phyloP scores from a whole-genome alignment of 2,329 filamentous ascomycete genomes.

The Penicillium crustosum region DNA sequence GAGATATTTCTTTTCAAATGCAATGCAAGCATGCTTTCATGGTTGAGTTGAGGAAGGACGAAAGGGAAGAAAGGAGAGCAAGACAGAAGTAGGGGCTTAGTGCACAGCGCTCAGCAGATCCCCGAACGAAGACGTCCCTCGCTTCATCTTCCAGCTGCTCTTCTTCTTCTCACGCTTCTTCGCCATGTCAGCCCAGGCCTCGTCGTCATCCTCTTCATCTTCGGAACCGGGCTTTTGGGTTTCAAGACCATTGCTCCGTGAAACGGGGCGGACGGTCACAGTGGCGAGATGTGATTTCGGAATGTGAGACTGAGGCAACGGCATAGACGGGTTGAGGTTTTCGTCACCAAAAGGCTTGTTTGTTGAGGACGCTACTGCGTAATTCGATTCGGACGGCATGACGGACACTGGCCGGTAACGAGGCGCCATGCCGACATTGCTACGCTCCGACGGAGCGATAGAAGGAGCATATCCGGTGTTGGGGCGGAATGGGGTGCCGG shows the following conservation, averaged over 20 bases:
- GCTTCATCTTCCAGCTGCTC: constrained; percentile 48
- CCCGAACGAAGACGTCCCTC: constrained; percentile 36
- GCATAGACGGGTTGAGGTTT: constrained; percentile 29
- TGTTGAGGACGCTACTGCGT: constrained; percentile 35
- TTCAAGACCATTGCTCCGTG: constrained; percentile 17
- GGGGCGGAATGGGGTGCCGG: constrained; percentile 29
- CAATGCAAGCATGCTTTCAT: constrained; percentile 10
- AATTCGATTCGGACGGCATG: constrained; percentile 43
- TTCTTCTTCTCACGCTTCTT: constrained; percentile 52
- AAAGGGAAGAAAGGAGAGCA: constrained; percentile 1
- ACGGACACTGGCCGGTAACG: constrained; percentile 88
- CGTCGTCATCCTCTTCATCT: constrained; percentile 49
- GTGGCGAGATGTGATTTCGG: constrained; percentile 31
- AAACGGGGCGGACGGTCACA: constrained; percentile 33
- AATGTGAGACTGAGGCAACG: constrained; percentile 24
- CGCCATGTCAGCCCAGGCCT: constrained; percentile 54
- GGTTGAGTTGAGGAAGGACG: neutral
- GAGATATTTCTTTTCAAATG: neutral
- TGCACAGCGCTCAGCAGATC: constrained; percentile 42
- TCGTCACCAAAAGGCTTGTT: constrained; percentile 42
- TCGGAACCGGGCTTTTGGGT: constrained; percentile 29
- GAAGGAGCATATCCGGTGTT: constrained; percentile 71
- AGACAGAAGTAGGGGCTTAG: constrained; percentile 20
- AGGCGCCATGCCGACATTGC: constrained; percentile 85
- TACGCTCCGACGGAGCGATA: constrained; percentile 92